phyloP scores from a whole-genome alignment of 164 flowering plant species.

The Houttuynia cordata region DNA sequence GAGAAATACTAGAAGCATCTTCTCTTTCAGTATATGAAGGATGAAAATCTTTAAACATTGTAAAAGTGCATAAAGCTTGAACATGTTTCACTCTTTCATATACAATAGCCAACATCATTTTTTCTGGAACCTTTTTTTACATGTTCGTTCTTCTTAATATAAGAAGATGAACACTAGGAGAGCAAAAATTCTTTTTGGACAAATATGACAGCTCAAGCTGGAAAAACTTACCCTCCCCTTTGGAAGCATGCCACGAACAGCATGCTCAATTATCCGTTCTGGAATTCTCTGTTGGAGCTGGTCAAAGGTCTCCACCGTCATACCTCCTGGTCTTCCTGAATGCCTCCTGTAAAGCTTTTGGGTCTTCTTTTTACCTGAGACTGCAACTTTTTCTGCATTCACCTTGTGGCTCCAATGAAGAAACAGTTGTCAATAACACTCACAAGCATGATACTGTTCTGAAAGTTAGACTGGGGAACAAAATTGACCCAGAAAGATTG shows the following conservation, averaged over 20 bases:
- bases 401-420: constrained; percentile 35
- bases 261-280: constrained; percentile 95
- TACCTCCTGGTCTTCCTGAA: constrained; percentile 99
- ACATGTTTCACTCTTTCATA: too few relatives aligned
- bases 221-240: constrained; percentile 77
- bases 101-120: too few relatives aligned
- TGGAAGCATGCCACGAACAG: constrained; percentile 99
- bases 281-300: constrained; percentile 97
- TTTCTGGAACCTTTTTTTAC: too few relatives aligned
- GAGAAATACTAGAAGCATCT: too few relatives aligned
- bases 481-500: too few relatives aligned
- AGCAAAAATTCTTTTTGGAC: too few relatives aligned
- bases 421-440: neutral
- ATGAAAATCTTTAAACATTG: too few relatives aligned
- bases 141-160: too few relatives aligned
- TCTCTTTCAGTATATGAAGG: too few relatives aligned
- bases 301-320: constrained; percentile 89
- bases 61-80: too few relatives aligned
- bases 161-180: too few relatives aligned
- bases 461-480: too few relatives aligned
- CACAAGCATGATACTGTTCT: neutral
- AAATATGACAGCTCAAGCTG: neutral
- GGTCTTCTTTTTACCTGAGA: constrained; percentile 90
- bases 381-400: constrained; percentile 93
- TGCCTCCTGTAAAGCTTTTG: constrained; percentile 96